Base-by-base conservation (phyloP, 2,329 filamentous ascomycete species). In the Macroventuria anomochaeta region DNA sequence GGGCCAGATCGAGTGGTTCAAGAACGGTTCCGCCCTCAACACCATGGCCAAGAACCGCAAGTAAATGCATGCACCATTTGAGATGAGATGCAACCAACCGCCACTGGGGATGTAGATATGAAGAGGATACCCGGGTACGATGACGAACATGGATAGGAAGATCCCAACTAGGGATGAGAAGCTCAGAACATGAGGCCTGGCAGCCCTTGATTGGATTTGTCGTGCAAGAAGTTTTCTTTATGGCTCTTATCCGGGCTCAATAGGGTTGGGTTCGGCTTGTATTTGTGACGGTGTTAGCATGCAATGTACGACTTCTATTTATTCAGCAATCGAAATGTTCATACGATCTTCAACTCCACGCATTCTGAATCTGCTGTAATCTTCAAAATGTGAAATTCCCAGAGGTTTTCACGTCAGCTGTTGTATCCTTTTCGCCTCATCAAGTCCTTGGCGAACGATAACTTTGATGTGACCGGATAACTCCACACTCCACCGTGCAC, bases 1-100 rank as follows among this genome's bases (percentile, higher is more conserved):
- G 77, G 87, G 90, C 68, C 95, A 99, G 83, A 89, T 99, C 61
- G 89, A 97, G 81, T 99, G 95, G 95, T 99, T 99, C 86, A 93
- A 92, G 85, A 96, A 97, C 78, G 95, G 95, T 65, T 93, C 88
- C 73, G 95, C 95, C 50, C 84, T 99, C 65, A 99, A 99, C 87
- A 97, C 93, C 69, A 99, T 99, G 93, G 93, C 93, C 66, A 96
- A 95, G 87, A 57, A 68, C 26, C 49, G 55, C n/a, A 67, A 70
- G 56, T 56, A 62, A 46, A 58, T 55, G 53, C 53, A 64, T 58
- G 49, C 32, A 21, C 20, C 40, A 3, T 5, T 28, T 39, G 26
- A 51, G 23, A 51, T 46, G 23, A 49, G 50, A 57, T 39, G 17
- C 44, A 58, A 36, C 48, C 42, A 50, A 63, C 53, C 55, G 61